Evolutionary conservation across 495 filamentous ascomycete species (phyloP).

Genomic region (Lophiostoma macrostomum): DNA sequence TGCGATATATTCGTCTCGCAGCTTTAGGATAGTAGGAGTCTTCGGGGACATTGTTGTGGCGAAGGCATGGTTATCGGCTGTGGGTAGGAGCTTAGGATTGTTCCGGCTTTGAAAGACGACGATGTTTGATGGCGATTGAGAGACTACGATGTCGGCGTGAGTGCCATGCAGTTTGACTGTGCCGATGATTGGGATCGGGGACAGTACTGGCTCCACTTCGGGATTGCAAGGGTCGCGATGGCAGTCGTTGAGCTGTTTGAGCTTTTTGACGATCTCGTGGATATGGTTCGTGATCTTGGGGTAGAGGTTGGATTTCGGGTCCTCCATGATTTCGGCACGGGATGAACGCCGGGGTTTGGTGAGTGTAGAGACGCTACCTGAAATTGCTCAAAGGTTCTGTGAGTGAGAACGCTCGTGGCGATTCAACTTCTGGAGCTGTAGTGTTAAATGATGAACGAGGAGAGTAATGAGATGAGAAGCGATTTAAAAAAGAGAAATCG

Average conservation of each 20-base stretch:
- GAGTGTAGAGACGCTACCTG: too few species aligned
- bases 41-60: conserved; percentile 21
- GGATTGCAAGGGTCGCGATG: background rate
- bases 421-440: too few species aligned
- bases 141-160: conserved; percentile 40
- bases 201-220: background rate
- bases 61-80: conserved; percentile 34
- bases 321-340: background rate
- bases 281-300: conserved; percentile 26
- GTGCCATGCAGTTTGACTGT: conserved; percentile 43
- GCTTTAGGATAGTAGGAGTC: conserved; percentile 16
- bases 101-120: conserved; percentile 39
- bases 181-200: conserved; percentile 34
- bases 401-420: background rate
- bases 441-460: too few species aligned
- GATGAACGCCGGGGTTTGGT: too few species aligned
- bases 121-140: conserved; percentile 23
- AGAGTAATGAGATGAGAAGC: too few species aligned
- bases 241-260: background rate
- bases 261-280: conserved; percentile 9
- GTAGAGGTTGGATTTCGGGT: conserved; percentile 7
- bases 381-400: too few species aligned
- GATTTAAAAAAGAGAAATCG: too few species aligned
- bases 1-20: conserved; percentile 7
- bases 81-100: conserved; percentile 8